These are phyloP conservation scores for Pestalotiopsis sp. DNA, from an alignment of 2,329 filamentous ascomycete genomes.

Conservation along the genomic window DNA sequence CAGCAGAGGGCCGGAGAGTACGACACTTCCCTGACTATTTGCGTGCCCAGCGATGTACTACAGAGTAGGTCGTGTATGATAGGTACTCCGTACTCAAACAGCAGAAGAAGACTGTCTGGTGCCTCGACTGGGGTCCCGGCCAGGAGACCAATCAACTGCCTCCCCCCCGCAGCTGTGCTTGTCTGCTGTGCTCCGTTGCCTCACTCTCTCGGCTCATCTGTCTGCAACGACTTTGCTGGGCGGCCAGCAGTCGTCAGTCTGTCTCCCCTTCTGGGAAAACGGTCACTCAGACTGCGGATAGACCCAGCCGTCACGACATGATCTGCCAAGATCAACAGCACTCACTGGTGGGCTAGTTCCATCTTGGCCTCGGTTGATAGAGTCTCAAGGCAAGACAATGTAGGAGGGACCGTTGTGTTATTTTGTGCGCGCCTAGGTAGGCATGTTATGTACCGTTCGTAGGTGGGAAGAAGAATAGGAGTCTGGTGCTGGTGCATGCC, in stretches of 20 bases:
- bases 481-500: constrained; percentile 3
- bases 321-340: neutral
- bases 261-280: neutral
- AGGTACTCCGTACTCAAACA: no score
- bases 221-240: neutral
- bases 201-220: neutral
- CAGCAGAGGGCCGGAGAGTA: neutral
- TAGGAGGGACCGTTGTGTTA: neutral
- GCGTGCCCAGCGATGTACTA: no score
- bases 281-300: neutral
- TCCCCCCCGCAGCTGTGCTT: neutral
- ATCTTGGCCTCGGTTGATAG: neutral
- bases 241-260: neutral
- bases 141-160: neutral
- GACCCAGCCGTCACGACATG: neutral
- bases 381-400: constrained; percentile 8
- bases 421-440: neutral
- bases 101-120: neutral
- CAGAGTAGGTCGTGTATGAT: no score
- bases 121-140: neutral
- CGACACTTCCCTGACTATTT: neutral
- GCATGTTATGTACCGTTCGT: neutral
- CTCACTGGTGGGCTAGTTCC: neutral
- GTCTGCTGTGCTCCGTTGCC: constrained; percentile 3
- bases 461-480: neutral